Percentiles rank a stretch among this genome's conserved stretches.
phyloP scores from a whole-genome alignment of 805 yeast species.

The Candida ulmi region DNA sequence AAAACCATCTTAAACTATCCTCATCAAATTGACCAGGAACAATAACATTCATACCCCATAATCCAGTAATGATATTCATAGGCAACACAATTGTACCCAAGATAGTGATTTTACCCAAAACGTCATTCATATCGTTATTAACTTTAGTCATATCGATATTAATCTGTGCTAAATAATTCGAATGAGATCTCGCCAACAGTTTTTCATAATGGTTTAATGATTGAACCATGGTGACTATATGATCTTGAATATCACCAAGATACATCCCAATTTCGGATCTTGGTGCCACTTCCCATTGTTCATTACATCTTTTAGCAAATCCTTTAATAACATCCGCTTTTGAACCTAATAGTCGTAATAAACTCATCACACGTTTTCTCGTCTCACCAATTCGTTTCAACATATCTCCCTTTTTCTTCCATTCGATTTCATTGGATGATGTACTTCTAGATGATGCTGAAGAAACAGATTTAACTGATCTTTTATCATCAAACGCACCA shows the following conservation, averaged over 20 bases:
- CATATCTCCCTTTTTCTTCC: conserved; percentile 95
- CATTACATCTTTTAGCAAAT: conserved; percentile 85
- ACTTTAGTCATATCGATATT: conserved; percentile 97
- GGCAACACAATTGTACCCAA: conserved; percentile 95
- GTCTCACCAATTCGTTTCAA: conserved; percentile 92
- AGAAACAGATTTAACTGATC: conserved; percentile 21
- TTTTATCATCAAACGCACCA: conserved; percentile 15
- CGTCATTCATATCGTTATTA: conserved; percentile 95
- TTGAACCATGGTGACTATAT: conserved; percentile 95
- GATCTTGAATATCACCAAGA: conserved; percentile 96
- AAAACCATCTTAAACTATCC: conserved; percentile 63
- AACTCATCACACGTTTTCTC: conserved; percentile 89
- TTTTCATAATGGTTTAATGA: conserved; percentile 92
- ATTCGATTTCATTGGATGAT: conserved; percentile 46
- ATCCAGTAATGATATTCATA: conserved; percentile 89
- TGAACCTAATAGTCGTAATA: conserved; percentile 75
- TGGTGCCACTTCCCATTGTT: conserved; percentile 75
- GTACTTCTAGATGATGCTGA: conserved; percentile 28
- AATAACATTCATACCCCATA: conserved; percentile 98
- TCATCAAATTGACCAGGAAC: conserved; percentile 91
- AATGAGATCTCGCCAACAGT: conserved; percentile 88
- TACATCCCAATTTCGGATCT: conserved; percentile 89
- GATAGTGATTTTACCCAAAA: conserved; percentile 86
- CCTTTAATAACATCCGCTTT: conserved; percentile 98
- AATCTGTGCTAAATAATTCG: conserved; percentile 93